These are phyloP conservation scores for Phlyctochytrium planicorne DNA, from an alignment of 192 early-diverging fungal species.

Conservation along the genomic window DNA sequence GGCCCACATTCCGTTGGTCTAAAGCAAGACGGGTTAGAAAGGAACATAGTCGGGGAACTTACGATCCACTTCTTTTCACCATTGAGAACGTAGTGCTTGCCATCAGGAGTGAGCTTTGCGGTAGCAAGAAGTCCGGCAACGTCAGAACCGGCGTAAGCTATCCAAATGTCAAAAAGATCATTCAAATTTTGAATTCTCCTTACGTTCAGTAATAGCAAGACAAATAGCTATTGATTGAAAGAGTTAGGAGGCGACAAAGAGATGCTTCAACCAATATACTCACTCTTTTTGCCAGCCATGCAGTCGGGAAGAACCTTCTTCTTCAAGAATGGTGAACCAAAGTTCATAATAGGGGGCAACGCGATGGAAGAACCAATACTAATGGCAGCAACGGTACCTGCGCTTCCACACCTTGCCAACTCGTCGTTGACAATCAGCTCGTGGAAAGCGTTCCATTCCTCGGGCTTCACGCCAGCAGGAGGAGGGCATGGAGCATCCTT, in stretches of 20 bases:
- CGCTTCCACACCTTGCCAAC: slow-evolving; percentile 10
- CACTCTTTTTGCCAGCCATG: neutral
- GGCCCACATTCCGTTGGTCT: slow-evolving; percentile 71
- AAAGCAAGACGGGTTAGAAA: neutral
- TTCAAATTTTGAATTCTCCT: too few relatives aligned
- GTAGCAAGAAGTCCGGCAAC: slow-evolving; percentile 63
- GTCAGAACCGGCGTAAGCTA: slow-evolving; percentile 51
- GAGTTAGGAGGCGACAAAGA: slow-evolving; percentile 54
- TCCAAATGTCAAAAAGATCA: neutral
- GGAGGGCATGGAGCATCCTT: slow-evolving; percentile 24
- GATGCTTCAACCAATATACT: slow-evolving; percentile 47
- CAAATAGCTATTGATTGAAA: slow-evolving; percentile 67
- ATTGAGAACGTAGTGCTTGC: slow-evolving; percentile 63
- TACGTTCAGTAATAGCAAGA: slow-evolving; percentile 69
- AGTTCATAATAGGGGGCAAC: slow-evolving; percentile 69
- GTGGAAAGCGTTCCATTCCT: slow-evolving; percentile 69
- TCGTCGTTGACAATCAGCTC: slow-evolving; percentile 29
- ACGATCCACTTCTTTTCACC: slow-evolving; percentile 64
- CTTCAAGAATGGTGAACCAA: slow-evolving; percentile 36
- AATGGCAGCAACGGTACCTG: slow-evolving; percentile 49
- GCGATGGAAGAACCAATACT: slow-evolving; percentile 61
- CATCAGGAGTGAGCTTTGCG: slow-evolving; percentile 55
- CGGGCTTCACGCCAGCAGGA: slow-evolving; percentile 49
- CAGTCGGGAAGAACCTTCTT: neutral
- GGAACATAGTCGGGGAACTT: neutral